phyloP scores from a whole-genome alignment of 2,329 filamentous ascomycete species.

The Metarhizium sp. region DNA sequence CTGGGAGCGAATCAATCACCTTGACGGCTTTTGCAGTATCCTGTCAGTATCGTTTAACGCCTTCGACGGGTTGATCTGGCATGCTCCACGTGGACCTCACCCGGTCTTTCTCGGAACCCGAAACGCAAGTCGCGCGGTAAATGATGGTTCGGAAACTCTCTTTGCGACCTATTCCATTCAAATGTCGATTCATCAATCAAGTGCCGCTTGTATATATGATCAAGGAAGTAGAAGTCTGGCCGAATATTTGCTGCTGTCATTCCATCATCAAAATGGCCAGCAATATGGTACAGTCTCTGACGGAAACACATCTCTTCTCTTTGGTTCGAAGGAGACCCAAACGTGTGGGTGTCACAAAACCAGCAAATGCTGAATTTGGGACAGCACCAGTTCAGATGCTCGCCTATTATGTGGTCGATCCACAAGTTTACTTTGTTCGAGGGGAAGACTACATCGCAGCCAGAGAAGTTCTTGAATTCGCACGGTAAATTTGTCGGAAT shows the following conservation, averaged over 20 bases:
- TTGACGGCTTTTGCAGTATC: background rate
- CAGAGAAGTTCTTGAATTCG: slow-evolving; percentile 30
- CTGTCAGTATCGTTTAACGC: background rate
- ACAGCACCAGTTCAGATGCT: slow-evolving; percentile 25
- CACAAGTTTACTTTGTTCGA: slow-evolving; percentile 29
- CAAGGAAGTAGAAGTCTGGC: slow-evolving; percentile 31
- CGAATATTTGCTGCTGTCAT: slow-evolving; percentile 16
- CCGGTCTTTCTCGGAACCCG: too few species aligned
- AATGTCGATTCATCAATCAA: slow-evolving; percentile 20
- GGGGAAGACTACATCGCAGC: slow-evolving; percentile 29
- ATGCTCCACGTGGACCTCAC: background rate
- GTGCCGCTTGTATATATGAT: slow-evolving; percentile 21
- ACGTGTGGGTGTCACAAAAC: slow-evolving; percentile 37
- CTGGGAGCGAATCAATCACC: background rate
- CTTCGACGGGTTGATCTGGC: background rate
- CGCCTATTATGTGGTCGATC: slow-evolving; percentile 33
- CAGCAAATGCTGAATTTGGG: slow-evolving; percentile 34
- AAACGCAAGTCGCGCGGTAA: background rate
- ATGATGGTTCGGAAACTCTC: slow-evolving; percentile 20
- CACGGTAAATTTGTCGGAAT: slow-evolving; percentile 25
- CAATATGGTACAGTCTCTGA: slow-evolving; percentile 40
- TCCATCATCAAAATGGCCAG: slow-evolving; percentile 28
- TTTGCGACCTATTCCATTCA: slow-evolving; percentile 8
- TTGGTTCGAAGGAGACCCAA: slow-evolving; percentile 12
- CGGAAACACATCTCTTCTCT: slow-evolving; percentile 19